Conservation (phyloP, 495 filamentous ascomycete species). For the Pseudomonodictys pantanalensis region DNA sequence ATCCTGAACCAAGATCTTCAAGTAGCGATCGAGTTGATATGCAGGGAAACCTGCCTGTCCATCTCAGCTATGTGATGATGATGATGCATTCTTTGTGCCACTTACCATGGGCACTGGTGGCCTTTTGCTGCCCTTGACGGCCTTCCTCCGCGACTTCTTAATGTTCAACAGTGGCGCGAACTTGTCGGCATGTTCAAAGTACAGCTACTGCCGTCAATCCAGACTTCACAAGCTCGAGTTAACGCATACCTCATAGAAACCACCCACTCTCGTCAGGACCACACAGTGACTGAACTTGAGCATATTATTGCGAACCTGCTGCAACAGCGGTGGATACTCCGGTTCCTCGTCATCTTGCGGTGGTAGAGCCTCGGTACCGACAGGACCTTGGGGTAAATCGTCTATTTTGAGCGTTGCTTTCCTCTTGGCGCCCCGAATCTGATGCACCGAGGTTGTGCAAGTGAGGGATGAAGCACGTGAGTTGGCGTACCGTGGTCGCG, state of each 20-base stretch:
- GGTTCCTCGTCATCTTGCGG: constrained; percentile 51
- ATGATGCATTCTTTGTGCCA: neutral
- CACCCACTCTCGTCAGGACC: constrained; percentile 82
- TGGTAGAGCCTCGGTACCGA: constrained; percentile 4
- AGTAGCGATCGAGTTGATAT: constrained; percentile 83
- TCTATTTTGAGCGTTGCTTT: constrained; percentile 21
- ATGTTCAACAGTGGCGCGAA: constrained; percentile 81
- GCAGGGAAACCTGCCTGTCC: constrained; percentile 91
- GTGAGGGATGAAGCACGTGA: constrained; percentile 1
- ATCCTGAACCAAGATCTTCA: constrained; percentile 91
- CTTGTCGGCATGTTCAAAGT: constrained; percentile 90
- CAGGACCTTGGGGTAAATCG: constrained; percentile 29
- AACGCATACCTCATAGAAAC: constrained; percentile 77
- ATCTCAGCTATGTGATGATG: constrained; percentile 11
- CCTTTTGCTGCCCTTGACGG: constrained; percentile 15
- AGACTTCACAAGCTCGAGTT: neutral
- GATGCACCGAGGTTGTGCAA: constrained; percentile 10
- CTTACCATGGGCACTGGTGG: constrained; percentile 71
- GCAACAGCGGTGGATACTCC: constrained; percentile 80
- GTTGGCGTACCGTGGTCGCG: neutral
- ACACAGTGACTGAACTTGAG: constrained; percentile 84
- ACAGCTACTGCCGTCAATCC: constrained; percentile 54
- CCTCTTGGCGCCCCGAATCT: constrained; percentile 20
- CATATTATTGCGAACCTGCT: constrained; percentile 88
- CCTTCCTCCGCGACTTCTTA: constrained; percentile 79